Base-by-base conservation (phyloP, 805 yeast species). In the Candida glaebosa region DNA sequence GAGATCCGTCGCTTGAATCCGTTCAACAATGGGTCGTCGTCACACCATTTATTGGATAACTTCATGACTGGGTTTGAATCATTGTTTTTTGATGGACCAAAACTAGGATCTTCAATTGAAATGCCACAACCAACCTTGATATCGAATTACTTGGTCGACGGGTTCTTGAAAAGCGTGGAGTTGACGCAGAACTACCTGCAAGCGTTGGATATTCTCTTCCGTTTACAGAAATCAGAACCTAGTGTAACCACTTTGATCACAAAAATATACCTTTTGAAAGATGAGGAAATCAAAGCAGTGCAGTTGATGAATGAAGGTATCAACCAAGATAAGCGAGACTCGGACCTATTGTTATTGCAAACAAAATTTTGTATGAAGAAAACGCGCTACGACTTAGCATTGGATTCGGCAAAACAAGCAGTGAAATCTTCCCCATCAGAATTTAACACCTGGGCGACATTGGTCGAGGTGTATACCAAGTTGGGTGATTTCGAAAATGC, bases 1-100 rank as follows among this genome's bases (percentile, higher is more conserved):
- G 96, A 90, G 57, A 84, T 93, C 30, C 77, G 96, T 49, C 80
- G 84, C 44, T 71, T 87, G 42, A 84, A 88, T 52, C 97, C 97
- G 3, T 76, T 93, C 45, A 56, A 71, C 19, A 65, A 63, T 24
- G 65, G 67, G 7, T 72, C 67, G 22, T 62, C 71, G 10, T 80
- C 83, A 2, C 64, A 65, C 40, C 57, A 54, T 34, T 52, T 66
- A 26, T 54, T 69, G 47, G 53, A 58, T 19, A 59, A 63, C 39
- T 87, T 87, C 56, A 58, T 87, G 40, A 64, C 66, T 17, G 86
- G 82, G 1, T 85, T 85, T 57, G 88, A 82, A 58, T 57, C 63
- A 39, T 71, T 88, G 44, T 88, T 83, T 56, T 67, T 65, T 50
- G 73, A 75, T 25, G 96, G 96, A 10, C 72, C 79, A 17, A 75